Percentiles rank a stretch among this genome's conserved stretches.
These are phyloP conservation scores for Globisporangium rhizosaccharum DNA, from an alignment of 352 stramenopile species.

Conservation along the genomic window DNA sequence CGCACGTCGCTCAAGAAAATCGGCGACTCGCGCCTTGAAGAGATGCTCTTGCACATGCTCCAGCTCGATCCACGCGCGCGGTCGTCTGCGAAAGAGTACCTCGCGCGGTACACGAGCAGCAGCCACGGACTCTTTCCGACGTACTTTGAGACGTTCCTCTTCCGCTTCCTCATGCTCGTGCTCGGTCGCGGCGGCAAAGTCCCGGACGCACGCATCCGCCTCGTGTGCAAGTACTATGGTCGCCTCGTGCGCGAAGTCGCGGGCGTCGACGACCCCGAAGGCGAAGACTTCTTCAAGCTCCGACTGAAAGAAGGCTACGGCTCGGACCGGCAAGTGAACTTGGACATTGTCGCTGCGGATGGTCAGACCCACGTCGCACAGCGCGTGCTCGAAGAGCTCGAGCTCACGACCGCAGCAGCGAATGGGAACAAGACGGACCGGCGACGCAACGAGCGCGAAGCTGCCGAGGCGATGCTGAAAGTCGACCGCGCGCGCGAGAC, in stretches of 20 bases:
- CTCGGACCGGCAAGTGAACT: constrained; percentile 50
- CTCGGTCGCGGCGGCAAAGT: constrained; percentile 75
- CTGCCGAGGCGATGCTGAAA: constrained; percentile 30
- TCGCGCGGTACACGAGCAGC: constrained; percentile 75
- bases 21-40: constrained; percentile 83
- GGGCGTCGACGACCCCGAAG: constrained; percentile 88
- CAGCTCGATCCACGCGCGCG: constrained; percentile 87
- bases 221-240: constrained; percentile 92
- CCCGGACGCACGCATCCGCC: constrained; percentile 90
- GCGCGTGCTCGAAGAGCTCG: constrained; percentile 64
- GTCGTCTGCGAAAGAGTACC: constrained; percentile 85
- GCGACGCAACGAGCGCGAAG: background rate
- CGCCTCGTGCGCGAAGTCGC: constrained; percentile 88
- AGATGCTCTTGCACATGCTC: constrained; percentile 92
- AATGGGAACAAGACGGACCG: constrained; percentile 11
- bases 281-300: constrained; percentile 87
- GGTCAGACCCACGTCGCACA: constrained; percentile 62
- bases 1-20: constrained; percentile 90
- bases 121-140: constrained; percentile 57
- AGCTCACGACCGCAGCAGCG: constrained; percentile 39
- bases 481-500: constrained; percentile 51
- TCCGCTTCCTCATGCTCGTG: constrained; percentile 84
- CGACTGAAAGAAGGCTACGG: constrained; percentile 81
- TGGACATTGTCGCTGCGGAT: constrained; percentile 37
- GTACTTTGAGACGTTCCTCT: constrained; percentile 88